Percentiles rank a stretch among this genome's conserved stretches.
phyloP scores from a whole-genome alignment of 805 yeast genomes.

The Barnettozyma siamensis region DNA sequence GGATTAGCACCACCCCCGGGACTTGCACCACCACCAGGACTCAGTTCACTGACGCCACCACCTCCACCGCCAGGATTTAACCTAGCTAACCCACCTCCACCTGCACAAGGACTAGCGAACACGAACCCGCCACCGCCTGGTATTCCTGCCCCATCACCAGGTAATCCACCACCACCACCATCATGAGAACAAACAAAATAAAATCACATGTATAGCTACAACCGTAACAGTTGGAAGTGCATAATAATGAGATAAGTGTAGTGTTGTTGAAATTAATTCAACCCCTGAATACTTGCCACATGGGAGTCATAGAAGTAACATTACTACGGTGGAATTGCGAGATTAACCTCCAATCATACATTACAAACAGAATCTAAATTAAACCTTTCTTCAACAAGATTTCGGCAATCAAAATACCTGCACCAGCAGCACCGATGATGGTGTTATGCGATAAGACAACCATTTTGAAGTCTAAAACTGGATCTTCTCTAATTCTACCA shows the following conservation, averaged over 20 bases:
- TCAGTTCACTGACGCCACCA: too few relatives aligned
- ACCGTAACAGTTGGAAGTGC: too few relatives aligned
- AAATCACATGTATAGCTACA: too few relatives aligned
- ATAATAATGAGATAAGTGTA: too few relatives aligned
- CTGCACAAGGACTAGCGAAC: background rate
- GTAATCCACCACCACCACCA: background rate
- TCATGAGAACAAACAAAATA: background rate
- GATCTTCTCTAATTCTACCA: conserved; percentile 90
- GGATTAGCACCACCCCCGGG: conserved; percentile 16
- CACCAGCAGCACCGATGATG: conserved; percentile 97
- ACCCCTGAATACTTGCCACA: too few relatives aligned
- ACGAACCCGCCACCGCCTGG: background rate
- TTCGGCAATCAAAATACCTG: conserved; percentile 95
- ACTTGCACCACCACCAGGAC: conserved; percentile 8
- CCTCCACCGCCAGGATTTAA: conserved; percentile 5
- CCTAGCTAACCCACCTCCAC: conserved; percentile 2
- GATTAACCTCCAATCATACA: too few relatives aligned
- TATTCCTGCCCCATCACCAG: too few relatives aligned
- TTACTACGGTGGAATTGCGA: too few relatives aligned
- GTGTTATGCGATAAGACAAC: conserved; percentile 97
- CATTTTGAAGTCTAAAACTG: conserved; percentile 91
- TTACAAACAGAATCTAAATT: conserved; percentile 42
- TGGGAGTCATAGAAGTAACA: too few relatives aligned
- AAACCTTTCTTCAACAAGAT: conserved; percentile 70
- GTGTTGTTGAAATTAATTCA: too few relatives aligned